Conservation (phyloP, 257 asterid genomes). For the Rauvolfia tetraphylla region DNA sequence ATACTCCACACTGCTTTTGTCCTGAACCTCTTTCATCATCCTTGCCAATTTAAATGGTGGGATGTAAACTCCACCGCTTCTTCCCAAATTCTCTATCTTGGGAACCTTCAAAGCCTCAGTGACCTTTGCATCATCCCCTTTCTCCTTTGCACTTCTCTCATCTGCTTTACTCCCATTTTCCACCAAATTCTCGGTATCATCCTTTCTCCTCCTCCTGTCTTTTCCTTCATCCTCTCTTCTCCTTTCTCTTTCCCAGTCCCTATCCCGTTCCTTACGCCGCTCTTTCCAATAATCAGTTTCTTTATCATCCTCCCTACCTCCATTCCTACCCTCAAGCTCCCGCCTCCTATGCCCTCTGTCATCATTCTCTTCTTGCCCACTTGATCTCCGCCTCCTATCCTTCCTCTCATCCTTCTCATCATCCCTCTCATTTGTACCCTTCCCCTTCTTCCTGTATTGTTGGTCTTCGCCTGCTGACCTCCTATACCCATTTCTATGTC, state of each 20-base stretch:
- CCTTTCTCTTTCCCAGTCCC: conserved; percentile 31
- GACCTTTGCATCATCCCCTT: conserved; percentile 27
- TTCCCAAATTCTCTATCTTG: conserved; percentile 44
- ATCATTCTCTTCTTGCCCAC: conserved; percentile 28
- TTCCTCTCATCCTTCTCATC: conserved; percentile 28
- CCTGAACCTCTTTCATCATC: conserved; percentile 79
- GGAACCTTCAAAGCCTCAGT: conserved; percentile 27
- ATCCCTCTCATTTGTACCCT: conserved; percentile 6
- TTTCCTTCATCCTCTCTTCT: conserved; percentile 17
- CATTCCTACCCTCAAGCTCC: conserved; percentile 10
- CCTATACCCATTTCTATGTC: neutral
- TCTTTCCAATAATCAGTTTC: conserved; percentile 28
- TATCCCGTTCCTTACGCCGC: conserved; percentile 18
- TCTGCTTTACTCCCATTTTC: conserved; percentile 25
- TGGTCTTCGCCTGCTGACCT: neutral
- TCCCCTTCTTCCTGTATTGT: neutral
- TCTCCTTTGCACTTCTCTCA: conserved; percentile 19
- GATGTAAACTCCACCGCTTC: conserved; percentile 83
- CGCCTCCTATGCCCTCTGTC: conserved; percentile 17
- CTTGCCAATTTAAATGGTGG: conserved; percentile 83
- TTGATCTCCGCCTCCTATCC: conserved; percentile 25
- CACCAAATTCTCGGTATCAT: conserved; percentile 22
- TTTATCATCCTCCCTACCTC: conserved; percentile 26
- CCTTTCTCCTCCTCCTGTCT: conserved; percentile 28
- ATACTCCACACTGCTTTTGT: conserved; percentile 74